Percentiles rank a stretch among this genome's conserved stretches.
These are phyloP conservation scores for Oryza longistaminata DNA, from an alignment of 176 grass and related monocot genomes.

Conservation along the genomic window DNA sequence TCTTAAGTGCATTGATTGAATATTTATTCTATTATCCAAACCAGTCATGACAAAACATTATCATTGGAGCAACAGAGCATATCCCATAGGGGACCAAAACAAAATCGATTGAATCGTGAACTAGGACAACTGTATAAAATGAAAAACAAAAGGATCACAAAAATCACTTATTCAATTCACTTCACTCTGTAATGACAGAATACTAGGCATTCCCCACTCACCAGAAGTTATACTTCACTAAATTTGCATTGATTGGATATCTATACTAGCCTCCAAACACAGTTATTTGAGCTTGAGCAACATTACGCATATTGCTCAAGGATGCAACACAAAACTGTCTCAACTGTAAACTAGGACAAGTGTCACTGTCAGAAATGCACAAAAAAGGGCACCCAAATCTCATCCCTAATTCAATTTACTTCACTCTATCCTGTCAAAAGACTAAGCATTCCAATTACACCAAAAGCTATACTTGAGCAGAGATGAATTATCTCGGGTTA, in stretches of 20 bases:
- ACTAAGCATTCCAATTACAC: background rate
- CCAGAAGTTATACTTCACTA: background rate
- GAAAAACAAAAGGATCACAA: background rate
- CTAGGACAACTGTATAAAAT: background rate
- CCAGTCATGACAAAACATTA: background rate
- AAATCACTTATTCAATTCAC: background rate
- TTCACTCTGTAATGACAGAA: background rate
- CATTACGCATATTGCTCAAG: background rate
- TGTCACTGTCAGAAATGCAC: background rate
- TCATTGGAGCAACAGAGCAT: background rate
- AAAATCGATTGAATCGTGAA: no score
- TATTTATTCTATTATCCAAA: background rate
- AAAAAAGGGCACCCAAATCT: background rate
- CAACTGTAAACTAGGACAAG: background rate
- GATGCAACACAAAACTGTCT: background rate
- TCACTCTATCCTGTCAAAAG: background rate
- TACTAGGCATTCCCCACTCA: background rate
- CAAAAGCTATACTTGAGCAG: background rate
- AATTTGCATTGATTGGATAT: background rate
- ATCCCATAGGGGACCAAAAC: no score
- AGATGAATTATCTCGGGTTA: background rate
- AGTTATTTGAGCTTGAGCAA: background rate
- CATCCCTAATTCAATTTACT: background rate
- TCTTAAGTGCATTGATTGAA: background rate
- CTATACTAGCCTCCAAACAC: background rate